Conservation (phyloP, 2,329 filamentous ascomycete species). For the Graphilbum ipis-grandicollis region DNA sequence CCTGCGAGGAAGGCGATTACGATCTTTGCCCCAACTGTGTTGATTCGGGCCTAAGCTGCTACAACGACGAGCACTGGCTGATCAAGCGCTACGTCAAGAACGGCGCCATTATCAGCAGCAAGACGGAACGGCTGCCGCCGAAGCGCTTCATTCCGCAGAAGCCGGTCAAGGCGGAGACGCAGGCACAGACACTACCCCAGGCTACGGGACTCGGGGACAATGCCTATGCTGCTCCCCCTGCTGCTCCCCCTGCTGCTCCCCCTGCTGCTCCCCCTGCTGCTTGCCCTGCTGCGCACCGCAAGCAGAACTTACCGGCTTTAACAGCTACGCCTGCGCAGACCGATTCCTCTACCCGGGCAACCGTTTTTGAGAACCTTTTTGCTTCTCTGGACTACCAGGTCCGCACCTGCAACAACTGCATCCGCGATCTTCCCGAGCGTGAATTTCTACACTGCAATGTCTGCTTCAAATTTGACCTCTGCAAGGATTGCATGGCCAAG, state of each 20-base stretch:
- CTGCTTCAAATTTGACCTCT: slow-evolving; percentile 88
- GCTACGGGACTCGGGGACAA: too few species aligned
- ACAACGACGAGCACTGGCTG: slow-evolving; percentile 71
- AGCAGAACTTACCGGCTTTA: too few species aligned
- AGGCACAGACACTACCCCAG: too few species aligned
- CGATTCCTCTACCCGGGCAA: background rate
- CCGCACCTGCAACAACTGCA: slow-evolving; percentile 54
- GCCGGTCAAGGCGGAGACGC: slow-evolving; percentile 1
- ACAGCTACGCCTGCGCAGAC: too few species aligned
- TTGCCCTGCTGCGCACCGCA: too few species aligned
- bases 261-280: too few species aligned
- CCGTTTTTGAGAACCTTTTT: background rate
- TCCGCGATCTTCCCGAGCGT: slow-evolving; percentile 53
- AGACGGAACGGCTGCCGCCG: slow-evolving; percentile 60
- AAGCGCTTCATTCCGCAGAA: slow-evolving; percentile 22
- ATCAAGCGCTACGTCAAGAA: slow-evolving; percentile 76
- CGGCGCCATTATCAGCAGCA: slow-evolving; percentile 68
- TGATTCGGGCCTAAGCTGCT: slow-evolving; percentile 57
- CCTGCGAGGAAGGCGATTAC: slow-evolving; percentile 85
- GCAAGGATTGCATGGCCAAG: slow-evolving; percentile 59
- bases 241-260: too few species aligned
- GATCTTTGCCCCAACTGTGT: slow-evolving; percentile 79
- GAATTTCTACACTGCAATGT: slow-evolving; percentile 71
- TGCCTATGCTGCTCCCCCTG: too few species aligned
- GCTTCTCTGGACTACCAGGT: slow-evolving; percentile 11